Evolutionary conservation across 1,139 yeast genomes (phyloP), one percentile per base, ranked within the genome.

Genomic region (Hanseniaspora gamundiae): DNA sequence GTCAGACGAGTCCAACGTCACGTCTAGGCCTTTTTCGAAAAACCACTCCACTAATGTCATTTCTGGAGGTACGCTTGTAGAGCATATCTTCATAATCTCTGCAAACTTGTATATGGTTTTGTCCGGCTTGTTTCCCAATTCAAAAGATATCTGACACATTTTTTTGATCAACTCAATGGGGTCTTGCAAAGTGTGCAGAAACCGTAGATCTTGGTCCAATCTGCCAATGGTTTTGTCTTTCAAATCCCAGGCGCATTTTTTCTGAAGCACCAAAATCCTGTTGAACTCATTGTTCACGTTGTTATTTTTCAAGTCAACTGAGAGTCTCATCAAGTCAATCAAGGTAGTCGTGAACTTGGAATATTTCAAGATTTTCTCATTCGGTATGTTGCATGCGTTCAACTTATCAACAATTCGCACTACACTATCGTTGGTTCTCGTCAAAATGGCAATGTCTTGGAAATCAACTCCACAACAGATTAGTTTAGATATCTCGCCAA

Each of bases 381-480:
- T 61, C 4, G 67, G 64, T 6, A 76, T 57, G 0, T 75, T 76
- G 49, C 64, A 68, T 10, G 57, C 52, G 8, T 63, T 59, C 35
- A 80, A 61, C 28, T 63, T 58, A 7, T 63, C 58, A n/a, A 66
- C 64, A 1, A 77, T 59, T 1, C 60, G 57, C n/a, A 68, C 66
- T 3, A 78, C 59, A 42, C 75, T 78, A n/a, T 60, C 59, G 53
- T 81, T 80, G 0, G 80, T 68, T 41, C 74, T 62, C 0, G 78
- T 65, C 26, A 81, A 56, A 2, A 81, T 62, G 1, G 75, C 72
- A 51, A 80, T 69, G 55, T 81, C 87, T 10, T 57, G 52, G 10
- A 59, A 49, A 42, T 48, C 50, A 2, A 51, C 60, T 4, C 59
- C 51, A 17, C 52, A 47, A 24, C 56, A 52, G 2, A 54, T 52